Evolutionary conservation across 2,329 filamentous ascomycete species (phyloP), one percentile per base, ranked within the genome.

Genomic region (Cylindrodendrum hubeiense): DNA sequence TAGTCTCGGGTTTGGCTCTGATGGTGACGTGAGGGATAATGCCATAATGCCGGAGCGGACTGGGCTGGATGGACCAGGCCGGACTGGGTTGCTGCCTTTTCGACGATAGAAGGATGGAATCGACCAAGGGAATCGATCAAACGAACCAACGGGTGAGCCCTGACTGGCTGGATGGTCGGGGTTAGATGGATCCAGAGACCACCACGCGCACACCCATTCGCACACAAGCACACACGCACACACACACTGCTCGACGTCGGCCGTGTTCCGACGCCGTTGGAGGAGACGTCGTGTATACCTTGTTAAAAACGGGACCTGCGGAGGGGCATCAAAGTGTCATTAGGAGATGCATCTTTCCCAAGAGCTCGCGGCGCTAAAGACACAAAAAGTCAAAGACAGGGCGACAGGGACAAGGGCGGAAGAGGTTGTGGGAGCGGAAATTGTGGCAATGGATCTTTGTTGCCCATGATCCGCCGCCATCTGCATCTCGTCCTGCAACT

Each of bases 1-100:
- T 63, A 63, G 64, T 62, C 64, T 61, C 58, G 47, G 59, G 52
- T 59, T 66, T 64, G 55, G 69, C 63, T 65, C 54, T 66, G 58
- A 56, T 66, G 66, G 71, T 74, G 71, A 74, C 71, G 71, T 74
- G 71, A 74, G 68, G 67, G 59, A 74, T 66, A 67, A 69, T 57
- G 56, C 66, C 60, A n/a, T n/a, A n/a, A n/a, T n/a, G n/a, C n/a
- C n/a, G 43, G 54, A 61, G 66, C 61, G 54, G 63, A 63, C 61
- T 70, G 69, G 69, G 34, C 53, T n/a, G n/a, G n/a, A n/a, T n/a
- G 44, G 57, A 54, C 52, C 44, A 49, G 67, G 60, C 66, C 68
- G 66, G 66, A 60, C 54, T 65, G 61, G 69, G 60, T 61, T 51
- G 71, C 66, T 74, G 63, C 66, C 55, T 68, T 74, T 72, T 71